phyloP scores from a whole-genome alignment of 805 yeast species.

The Spathaspora sp. region DNA sequence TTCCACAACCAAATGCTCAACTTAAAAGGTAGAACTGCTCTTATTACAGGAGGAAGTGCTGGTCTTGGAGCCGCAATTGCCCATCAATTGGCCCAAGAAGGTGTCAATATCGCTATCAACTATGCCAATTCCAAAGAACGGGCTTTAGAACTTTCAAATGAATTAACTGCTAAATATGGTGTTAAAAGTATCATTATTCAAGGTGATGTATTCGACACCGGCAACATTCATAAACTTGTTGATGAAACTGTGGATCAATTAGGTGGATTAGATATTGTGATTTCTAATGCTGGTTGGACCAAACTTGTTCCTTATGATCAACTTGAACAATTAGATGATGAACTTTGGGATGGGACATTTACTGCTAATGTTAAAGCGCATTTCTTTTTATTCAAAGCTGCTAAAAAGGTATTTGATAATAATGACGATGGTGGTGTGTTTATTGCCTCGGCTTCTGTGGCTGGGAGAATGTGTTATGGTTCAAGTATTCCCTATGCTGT shows the following conservation, averaged over 20 bases:
- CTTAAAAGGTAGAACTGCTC: constrained; percentile 21
- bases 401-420: constrained; percentile 21
- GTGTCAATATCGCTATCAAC: constrained; percentile 29
- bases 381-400: constrained; percentile 24
- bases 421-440: constrained; percentile 21
- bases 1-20: constrained; percentile 4
- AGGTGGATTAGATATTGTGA: constrained; percentile 32
- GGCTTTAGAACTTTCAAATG: constrained; percentile 21
- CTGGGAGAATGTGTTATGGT: constrained; percentile 23
- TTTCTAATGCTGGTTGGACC: constrained; percentile 39
- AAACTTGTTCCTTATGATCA: constrained; percentile 25
- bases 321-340: constrained; percentile 26
- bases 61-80: constrained; percentile 34
- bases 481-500: constrained; percentile 34
- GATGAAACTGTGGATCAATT: constrained; percentile 17
- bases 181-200: constrained; percentile 15
- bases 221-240: constrained; percentile 18
- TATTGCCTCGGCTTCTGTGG: constrained; percentile 23
- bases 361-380: constrained; percentile 26
- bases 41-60: constrained; percentile 17
- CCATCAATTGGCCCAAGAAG: constrained; percentile 29
- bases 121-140: constrained; percentile 24
- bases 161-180: constrained; percentile 9
- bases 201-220: constrained; percentile 22
- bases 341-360: constrained; percentile 27